These are phyloP conservation scores for Phytophthora palmivora DNA, from an alignment of 352 stramenopile genomes.

Conservation along the genomic window DNA sequence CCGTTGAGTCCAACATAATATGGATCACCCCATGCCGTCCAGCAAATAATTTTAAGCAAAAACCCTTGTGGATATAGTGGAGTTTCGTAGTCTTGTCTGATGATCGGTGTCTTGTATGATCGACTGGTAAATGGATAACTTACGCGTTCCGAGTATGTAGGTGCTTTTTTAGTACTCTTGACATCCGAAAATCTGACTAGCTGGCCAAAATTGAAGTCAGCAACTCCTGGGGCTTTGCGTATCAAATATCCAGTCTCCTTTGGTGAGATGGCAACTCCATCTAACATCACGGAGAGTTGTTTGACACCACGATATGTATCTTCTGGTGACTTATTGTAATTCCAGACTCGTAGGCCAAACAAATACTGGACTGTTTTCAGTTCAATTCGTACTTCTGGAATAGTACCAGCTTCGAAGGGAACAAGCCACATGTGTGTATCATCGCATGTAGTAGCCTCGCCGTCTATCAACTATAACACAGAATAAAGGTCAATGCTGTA, in stretches of 20 bases:
- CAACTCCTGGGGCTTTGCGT: slow-evolving; percentile 79
- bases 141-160: slow-evolving; percentile 48
- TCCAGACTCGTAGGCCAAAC: slow-evolving; percentile 78
- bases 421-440: slow-evolving; percentile 93
- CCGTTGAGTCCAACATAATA: slow-evolving; percentile 87
- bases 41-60: slow-evolving; percentile 85
- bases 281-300: slow-evolving; percentile 56
- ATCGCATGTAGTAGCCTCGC: slow-evolving; percentile 80
- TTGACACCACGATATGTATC: slow-evolving; percentile 77
- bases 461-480: slow-evolving; percentile 74
- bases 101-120: slow-evolving; percentile 76
- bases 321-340: slow-evolving; percentile 86
- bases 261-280: slow-evolving; percentile 61
- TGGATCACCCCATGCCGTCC: slow-evolving; percentile 85
- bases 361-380: slow-evolving; percentile 60
- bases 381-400: slow-evolving; percentile 62
- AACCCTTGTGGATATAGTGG: slow-evolving; percentile 83
- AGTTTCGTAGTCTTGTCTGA: slow-evolving; percentile 90
- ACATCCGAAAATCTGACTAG: slow-evolving; percentile 46
- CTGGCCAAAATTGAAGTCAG: slow-evolving; percentile 80
- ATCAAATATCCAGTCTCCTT: slow-evolving; percentile 65
- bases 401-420: slow-evolving; percentile 48
- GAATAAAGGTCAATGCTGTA: background rate
- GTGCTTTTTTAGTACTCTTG: background rate
- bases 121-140: slow-evolving; percentile 45